A percentile compares a stretch with the other conserved stretches of the same genome.
These are phyloP conservation scores for Piloderma croceum DNA, from an alignment of 768 basidiomycete species.

Conservation along the genomic window DNA sequence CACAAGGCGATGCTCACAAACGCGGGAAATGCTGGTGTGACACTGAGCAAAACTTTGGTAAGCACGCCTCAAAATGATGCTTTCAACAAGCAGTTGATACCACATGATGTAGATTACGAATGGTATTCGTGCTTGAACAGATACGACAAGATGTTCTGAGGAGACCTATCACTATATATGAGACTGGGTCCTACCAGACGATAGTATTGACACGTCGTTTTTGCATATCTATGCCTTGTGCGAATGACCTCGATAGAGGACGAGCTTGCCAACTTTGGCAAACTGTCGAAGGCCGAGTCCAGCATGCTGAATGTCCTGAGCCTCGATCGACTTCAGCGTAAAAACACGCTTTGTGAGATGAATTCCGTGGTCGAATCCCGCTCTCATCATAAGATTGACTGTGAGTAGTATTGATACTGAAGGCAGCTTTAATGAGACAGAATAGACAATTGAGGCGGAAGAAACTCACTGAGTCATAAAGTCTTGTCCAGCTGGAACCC, in stretches of 20 bases:
- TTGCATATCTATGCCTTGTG: too few relatives aligned
- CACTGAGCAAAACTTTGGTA: slow-evolving; percentile 66
- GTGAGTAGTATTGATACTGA: slow-evolving; percentile 92
- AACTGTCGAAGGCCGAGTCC: too few relatives aligned
- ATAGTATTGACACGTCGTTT: too few relatives aligned
- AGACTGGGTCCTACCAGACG: slow-evolving; percentile 1
- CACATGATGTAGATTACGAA: slow-evolving; percentile 67
- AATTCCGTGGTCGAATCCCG: too few relatives aligned
- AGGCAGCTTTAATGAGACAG: slow-evolving; percentile 2
- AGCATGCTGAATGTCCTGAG: too few relatives aligned
- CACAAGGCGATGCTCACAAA: slow-evolving; percentile 65
- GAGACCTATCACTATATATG: too few relatives aligned
- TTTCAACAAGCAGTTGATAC: too few relatives aligned
- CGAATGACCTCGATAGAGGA: too few relatives aligned
- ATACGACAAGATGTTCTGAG: slow-evolving; percentile 59
- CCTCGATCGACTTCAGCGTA: too few relatives aligned
- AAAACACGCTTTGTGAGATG: too few relatives aligned
- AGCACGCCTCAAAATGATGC: slow-evolving; percentile 21
- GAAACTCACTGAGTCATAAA: slow-evolving; percentile 84
- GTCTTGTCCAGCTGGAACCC: slow-evolving; percentile 89
- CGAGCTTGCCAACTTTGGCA: too few relatives aligned
- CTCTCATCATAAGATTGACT: slow-evolving; percentile 69
- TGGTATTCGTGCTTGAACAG: slow-evolving; percentile 86
- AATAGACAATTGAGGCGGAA: too few relatives aligned
- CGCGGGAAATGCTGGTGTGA: slow-evolving; percentile 88